Evolutionary conservation across 441 rosid genomes (phyloP).

Genomic region (Adansonia madagascariensis): DNA sequence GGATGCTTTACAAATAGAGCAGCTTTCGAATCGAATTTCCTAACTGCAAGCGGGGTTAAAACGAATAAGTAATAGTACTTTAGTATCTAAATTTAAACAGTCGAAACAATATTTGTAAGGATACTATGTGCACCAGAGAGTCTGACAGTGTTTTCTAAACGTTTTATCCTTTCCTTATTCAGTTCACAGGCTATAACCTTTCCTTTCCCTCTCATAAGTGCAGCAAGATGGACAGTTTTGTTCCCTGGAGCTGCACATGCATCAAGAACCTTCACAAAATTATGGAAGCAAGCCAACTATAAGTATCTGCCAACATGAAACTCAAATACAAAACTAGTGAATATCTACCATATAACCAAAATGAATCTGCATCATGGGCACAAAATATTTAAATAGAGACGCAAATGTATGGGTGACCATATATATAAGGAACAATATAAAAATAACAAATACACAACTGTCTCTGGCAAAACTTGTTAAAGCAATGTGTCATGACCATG

Average conservation of each 20-base stretch:
- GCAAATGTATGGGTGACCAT: not conserved
- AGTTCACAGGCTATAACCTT: constrained; percentile 81
- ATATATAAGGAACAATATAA: not conserved
- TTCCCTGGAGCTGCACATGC: constrained; percentile 99
- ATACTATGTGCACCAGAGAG: constrained; percentile 88
- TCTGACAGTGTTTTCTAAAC: constrained; percentile 66
- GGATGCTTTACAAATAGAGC: not conserved
- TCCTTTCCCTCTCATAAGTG: constrained; percentile 85
- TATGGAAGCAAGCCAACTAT: constrained; percentile 24
- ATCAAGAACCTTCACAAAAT: constrained; percentile 71
- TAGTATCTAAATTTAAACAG: constrained; percentile 10
- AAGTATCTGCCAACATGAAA: constrained; percentile 25
- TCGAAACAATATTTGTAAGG: constrained; percentile 39
- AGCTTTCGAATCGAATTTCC: constrained; percentile 16
- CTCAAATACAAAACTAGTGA: constrained; percentile 14
- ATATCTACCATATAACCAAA: not conserved
- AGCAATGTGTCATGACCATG: constrained; percentile 15
- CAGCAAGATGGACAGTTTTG: constrained; percentile 93
- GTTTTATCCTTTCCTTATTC: constrained; percentile 65
- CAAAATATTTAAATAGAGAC: not conserved
- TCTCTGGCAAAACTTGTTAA: not conserved
- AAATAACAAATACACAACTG: constrained; percentile 16
- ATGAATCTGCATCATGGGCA: not conserved
- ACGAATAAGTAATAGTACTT: not conserved
- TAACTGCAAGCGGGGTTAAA: not conserved